Evolutionary conservation across 441 rosid species (phyloP).

Genomic region (Euphorbia corollata): DNA sequence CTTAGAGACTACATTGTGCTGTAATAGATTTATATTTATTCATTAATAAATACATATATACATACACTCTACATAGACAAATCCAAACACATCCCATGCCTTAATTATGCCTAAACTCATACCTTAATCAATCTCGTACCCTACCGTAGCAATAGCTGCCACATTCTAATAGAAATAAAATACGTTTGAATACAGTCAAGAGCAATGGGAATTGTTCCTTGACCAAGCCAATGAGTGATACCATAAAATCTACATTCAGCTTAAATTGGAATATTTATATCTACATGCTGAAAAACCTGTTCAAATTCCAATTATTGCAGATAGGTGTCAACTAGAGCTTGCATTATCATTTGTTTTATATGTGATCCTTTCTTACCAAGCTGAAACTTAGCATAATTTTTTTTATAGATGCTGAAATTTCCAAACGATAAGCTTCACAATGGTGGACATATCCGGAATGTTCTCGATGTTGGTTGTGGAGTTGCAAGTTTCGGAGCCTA

Average conservation of each 20-base stretch:
- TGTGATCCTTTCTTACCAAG: neutral
- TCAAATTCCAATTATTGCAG: neutral
- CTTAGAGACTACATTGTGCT: too few relatives aligned
- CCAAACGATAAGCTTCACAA: slow-evolving; percentile 76
- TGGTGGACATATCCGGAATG: slow-evolving; percentile 66
- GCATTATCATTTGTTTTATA: neutral
- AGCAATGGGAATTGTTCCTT: too few relatives aligned
- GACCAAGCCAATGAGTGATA: neutral
- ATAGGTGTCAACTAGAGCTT: neutral
- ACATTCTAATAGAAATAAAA: too few relatives aligned
- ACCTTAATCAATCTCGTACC: too few relatives aligned
- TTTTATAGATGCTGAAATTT: slow-evolving; percentile 80
- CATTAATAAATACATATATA: too few relatives aligned
- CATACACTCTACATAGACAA: too few relatives aligned
- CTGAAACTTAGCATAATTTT: slow-evolving; percentile 24
- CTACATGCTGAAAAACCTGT: neutral
- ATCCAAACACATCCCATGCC: too few relatives aligned
- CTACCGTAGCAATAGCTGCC: too few relatives aligned
- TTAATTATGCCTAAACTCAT: too few relatives aligned
- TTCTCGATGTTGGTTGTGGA: slow-evolving; percentile 95
- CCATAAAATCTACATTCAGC: neutral
- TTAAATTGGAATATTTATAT: neutral
- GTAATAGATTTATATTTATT: too few relatives aligned
- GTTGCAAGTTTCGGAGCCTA: slow-evolving; percentile 96
- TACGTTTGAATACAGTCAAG: too few relatives aligned